Base-by-base conservation (phyloP, 768 basidiomycete genomes). In the Hygrocybe coccinea region DNA sequence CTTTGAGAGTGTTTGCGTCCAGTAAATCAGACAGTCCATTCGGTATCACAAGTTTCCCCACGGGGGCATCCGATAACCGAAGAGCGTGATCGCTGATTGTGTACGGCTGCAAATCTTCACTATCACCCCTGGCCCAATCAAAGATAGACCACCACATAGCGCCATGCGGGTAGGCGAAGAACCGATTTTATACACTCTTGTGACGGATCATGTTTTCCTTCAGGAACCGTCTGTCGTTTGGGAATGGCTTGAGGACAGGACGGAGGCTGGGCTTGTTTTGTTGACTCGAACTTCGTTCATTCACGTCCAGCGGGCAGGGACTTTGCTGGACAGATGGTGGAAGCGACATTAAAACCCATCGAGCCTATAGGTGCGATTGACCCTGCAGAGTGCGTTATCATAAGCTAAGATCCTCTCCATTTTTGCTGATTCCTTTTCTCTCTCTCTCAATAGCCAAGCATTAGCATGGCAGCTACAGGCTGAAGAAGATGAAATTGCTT, bases 211-310 rank as follows among this genome's bases (percentile, higher is more conserved):
- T 39, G 82, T 85, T 15, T 93, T 97, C 67, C 71, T 85, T 2
- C 68, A 81, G 55, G 93, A 95, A 66, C 75, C 84, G 0, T 82
- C 82, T 15, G 82, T 95, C 22, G 87, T 94, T 2, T 97, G 94
- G 94, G 94, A 97, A 70, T 82, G 86, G 17, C 72, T 97, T 29
- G 90, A 89, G 62, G 94, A 95, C 63, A 79, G 29, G 92, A 95
- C 57, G 91, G 91, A 1, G 78, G 82, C 2, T 84, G 76, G 59
- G 83, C 87, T 29, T 79, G 80, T 5, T 95, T 93, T 63, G 88
- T 88, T 17, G 91, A 94, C 65, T 79, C 83, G 0, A 72, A 82
- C 45, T 87, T 95, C 56, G 67, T 78, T 35, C 74, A 67, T 10
- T 74, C 87, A 6, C 82, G 74, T 43, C 89, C 91, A 1, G 81